Evolutionary conservation across 1,284 basidiomycete genomes (phyloP).

Genomic region (Fistulinella cinereoalba): DNA sequence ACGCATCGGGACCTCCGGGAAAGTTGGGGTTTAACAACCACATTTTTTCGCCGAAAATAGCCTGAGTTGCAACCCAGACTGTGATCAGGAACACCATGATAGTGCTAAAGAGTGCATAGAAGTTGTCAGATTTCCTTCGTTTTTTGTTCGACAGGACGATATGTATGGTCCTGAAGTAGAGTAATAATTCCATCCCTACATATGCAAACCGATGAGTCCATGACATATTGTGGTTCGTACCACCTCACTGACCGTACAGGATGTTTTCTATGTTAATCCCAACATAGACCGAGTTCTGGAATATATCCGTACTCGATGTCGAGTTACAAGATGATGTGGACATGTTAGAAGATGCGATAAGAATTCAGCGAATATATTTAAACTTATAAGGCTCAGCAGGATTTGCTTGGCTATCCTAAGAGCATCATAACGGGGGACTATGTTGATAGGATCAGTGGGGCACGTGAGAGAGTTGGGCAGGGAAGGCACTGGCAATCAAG

Average conservation of each 20-base stretch:
- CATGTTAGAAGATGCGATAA: too few species aligned
- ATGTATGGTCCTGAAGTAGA: slow-evolving; percentile 11
- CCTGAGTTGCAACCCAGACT: background rate
- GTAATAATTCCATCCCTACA: slow-evolving; percentile 11
- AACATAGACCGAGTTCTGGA: slow-evolving; percentile 4
- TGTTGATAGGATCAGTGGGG: too few species aligned
- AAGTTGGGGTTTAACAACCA: slow-evolving; percentile 6
- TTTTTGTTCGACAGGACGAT: background rate
- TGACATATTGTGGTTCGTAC: too few species aligned
- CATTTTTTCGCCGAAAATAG: slow-evolving; percentile 2
- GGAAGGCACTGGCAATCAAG: too few species aligned
- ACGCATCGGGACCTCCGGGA: slow-evolving; percentile 7
- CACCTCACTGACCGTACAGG: slow-evolving; percentile 4
- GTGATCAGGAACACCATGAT: slow-evolving; percentile 10
- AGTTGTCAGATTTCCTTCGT: slow-evolving; percentile 1
- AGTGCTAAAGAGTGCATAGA: slow-evolving; percentile 15
- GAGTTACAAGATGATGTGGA: too few species aligned
- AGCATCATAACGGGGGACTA: too few species aligned
- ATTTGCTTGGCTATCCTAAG: too few species aligned
- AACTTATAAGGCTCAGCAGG: too few species aligned
- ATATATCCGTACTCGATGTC: too few species aligned
- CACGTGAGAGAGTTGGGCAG: too few species aligned
- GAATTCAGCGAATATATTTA: too few species aligned
- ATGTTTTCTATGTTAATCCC: slow-evolving; percentile 8
- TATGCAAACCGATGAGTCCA: background rate